Evolutionary conservation across 177 flowering plant genomes (phyloP).

Genomic region (Tripterygium wilfordii): DNA sequence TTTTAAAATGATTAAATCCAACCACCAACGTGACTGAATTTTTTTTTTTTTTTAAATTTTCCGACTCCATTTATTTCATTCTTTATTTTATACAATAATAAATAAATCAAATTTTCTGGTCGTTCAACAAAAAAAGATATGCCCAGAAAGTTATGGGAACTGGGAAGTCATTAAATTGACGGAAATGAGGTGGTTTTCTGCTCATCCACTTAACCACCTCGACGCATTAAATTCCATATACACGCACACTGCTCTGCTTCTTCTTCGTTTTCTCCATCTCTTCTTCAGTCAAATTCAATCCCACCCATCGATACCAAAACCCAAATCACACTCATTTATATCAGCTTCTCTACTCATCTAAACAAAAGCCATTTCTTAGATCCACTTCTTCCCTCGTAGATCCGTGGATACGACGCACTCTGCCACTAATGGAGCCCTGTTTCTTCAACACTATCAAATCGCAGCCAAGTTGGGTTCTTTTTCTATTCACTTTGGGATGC

Average conservation of each 20-base stretch:
- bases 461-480: conserved; percentile 52
- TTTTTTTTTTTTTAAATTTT: too few relatives aligned
- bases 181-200: too few relatives aligned
- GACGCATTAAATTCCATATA: background rate
- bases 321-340: background rate
- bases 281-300: background rate
- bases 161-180: too few relatives aligned
- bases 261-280: background rate
- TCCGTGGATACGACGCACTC: background rate
- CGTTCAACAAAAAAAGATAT: too few relatives aligned
- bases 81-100: too few relatives aligned
- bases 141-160: too few relatives aligned
- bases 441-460: conserved; percentile 27
- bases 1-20: too few relatives aligned
- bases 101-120: too few relatives aligned
- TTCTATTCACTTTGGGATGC: conserved; percentile 42
- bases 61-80: too few relatives aligned
- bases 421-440: conserved; percentile 28
- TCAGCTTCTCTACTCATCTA: background rate
- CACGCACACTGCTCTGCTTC: background rate
- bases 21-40: too few relatives aligned
- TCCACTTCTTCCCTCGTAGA: conserved; percentile 2
- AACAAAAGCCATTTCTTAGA: conserved; percentile 9
- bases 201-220: background rate
- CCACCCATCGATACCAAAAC: background rate